Evolutionary conservation across 1,139 yeast genomes (phyloP).

Genomic region (Saccharomyces hybrid): DNA sequence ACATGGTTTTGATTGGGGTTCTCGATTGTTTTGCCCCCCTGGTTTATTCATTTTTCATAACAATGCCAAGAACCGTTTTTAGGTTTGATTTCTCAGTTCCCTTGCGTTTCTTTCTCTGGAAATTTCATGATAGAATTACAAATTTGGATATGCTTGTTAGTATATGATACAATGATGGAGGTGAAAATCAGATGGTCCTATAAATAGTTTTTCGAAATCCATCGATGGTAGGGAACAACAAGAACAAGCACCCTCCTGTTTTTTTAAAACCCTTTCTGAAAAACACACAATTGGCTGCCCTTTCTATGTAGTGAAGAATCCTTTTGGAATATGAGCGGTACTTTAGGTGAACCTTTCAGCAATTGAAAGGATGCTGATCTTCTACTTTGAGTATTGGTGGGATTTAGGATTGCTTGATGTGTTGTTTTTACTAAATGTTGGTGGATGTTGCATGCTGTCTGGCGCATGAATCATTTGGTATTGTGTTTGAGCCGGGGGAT

Average conservation of each 20-base stretch:
- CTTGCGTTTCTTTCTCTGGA: background rate
- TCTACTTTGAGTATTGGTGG: background rate
- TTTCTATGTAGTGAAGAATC: background rate
- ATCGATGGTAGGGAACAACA: background rate
- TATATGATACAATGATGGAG: background rate
- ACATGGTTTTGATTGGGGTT: background rate
- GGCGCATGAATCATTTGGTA: background rate
- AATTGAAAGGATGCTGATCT: background rate
- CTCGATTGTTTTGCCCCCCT: background rate
- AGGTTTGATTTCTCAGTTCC: background rate
- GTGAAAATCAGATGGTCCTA: background rate
- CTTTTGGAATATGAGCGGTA: background rate
- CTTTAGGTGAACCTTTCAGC: background rate
- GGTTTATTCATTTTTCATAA: background rate
- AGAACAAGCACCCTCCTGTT: background rate
- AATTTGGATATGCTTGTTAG: background rate
- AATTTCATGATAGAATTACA: background rate
- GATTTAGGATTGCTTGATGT: background rate
- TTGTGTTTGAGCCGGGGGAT: background rate
- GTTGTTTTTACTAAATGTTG: background rate
- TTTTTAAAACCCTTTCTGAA: background rate
- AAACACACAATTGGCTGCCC: background rate
- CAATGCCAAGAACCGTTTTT: background rate
- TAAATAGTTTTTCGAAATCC: background rate
- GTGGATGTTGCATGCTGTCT: background rate